Percentiles rank a stretch among this genome's conserved stretches.
Conservation (phyloP, 768 basidiomycete species). For the Lactarius vividus region DNA sequence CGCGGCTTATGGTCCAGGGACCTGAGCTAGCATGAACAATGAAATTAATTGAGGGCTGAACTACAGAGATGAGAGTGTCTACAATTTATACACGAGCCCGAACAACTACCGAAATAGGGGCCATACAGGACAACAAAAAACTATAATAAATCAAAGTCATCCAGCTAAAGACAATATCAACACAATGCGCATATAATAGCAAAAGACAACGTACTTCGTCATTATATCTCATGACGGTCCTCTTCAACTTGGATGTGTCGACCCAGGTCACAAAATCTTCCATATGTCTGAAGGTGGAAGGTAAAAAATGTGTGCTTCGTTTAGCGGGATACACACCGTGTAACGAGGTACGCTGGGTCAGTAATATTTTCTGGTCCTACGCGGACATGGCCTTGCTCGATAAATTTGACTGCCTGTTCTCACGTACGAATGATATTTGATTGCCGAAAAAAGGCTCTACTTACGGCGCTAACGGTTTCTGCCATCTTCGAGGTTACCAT, state of each 20-base stretch:
- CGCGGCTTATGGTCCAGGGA: neutral
- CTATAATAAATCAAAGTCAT: constrained; percentile 88
- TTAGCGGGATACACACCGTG: constrained; percentile 49
- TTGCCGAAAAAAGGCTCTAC: constrained; percentile 17
- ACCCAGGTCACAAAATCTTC: constrained; percentile 99
- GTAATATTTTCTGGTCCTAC: constrained; percentile 95
- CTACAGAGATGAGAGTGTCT: neutral
- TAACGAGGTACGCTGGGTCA: constrained; percentile 95
- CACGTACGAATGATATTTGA: constrained; percentile 5
- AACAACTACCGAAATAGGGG: neutral
- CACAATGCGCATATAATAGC: neutral
- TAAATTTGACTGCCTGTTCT: constrained; percentile 88
- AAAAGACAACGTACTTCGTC: constrained; percentile 64
- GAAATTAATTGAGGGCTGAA: neutral
- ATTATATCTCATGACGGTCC: constrained; percentile 94
- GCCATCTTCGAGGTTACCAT: constrained; percentile 94
- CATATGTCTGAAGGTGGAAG: constrained; percentile 65
- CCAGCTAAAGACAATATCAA: constrained; percentile 55
- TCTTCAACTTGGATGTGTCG: constrained; percentile 94
- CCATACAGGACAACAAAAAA: neutral
- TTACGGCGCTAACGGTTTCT: constrained; percentile 88
- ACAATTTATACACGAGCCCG: neutral
- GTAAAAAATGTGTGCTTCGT: constrained; percentile 14
- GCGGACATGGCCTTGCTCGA: constrained; percentile 97
- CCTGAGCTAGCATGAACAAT: neutral